Base-by-base conservation (phyloP, 805 yeast species). In the Saturnispora gosingensis region DNA sequence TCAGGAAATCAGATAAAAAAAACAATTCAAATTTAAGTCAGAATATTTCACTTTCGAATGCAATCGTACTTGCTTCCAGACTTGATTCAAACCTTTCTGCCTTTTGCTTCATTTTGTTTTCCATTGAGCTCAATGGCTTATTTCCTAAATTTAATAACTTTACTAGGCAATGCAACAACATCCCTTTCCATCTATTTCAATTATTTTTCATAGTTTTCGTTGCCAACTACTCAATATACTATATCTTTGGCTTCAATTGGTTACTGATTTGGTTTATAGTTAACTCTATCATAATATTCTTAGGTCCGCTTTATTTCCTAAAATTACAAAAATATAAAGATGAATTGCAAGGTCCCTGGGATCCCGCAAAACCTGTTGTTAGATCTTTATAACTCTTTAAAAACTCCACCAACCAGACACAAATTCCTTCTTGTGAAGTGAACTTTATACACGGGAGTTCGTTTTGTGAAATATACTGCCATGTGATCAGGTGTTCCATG, bases 261-360 rank as follows among this genome's bases (percentile, higher is more conserved):
- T 57, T 80, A 13, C 51, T 70, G 0, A 59, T 76, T 9, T 84
- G 91, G 86, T 28, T 75, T 2, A 48, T 68, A 1, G 61, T 76
- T 5, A 81, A 81, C 52, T 57, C 72, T 0, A 61, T 71, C 40
- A 75, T 86, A 1, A 65, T 73, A 2, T 66, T 84, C 8, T 69
- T 78, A 1, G 75, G 87, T 22, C 96, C 96, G 2, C 72, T 75
- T 48, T 83, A 87, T 68, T 83, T 87, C 59, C 67, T 87, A 46
- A 74, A 74, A 30, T 68, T 88, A 39, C 96, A 88, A 61, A 77
- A 79, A 64, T 87, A 87, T 63, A 88, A 88, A 65, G 86, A 82
- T 62, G 96, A 87, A 64, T 70, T 88, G 49, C 90, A 85, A 64
- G 96, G 96, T 0, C 96, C 96, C 1, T 88, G 96, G 96, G 96